Evolutionary conservation across 805 yeast genomes (phyloP), one percentile per base, ranked within the genome.

Genomic region (Phaffomyces thermotolerans): DNA sequence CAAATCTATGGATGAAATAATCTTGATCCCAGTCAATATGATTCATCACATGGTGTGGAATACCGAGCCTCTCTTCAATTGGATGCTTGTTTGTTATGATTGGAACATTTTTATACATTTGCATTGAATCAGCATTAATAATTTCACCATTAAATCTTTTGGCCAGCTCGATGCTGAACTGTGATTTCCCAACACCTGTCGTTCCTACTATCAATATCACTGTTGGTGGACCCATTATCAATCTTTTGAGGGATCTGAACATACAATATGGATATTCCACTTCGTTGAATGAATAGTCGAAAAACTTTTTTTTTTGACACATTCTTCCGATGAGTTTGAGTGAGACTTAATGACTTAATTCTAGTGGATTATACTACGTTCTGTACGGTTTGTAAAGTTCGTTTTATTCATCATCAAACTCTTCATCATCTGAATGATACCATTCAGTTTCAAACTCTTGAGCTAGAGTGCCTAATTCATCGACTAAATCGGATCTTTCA

Each of bases 61-160:
- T 58, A 0, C 88, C 91, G 6, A 72, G 68, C 32, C 96, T 68
- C 51, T 91, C 96, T 0, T 66, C 68, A 1, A 83, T 47, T 0
- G 99, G 98, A 54, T 93, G 98, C 56, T 93, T 93, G 57, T 93
- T 93, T 14, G 99, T 86, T 47, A 93, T 87, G 10, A 78, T 76
- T 13, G 84, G 87, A 1, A 79, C 65, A 0, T 77, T 81, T 34
- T 69, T 65, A 62, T 93, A 93, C 71, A 93, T 84, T 63, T 93
- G 99, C 97, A 93, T 90, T 1, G 98, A 88, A 60, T 93, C 99
- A 0, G 95, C 96, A 63, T 93, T 93, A 50, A 93, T 84, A 50
- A 93, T 72, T 58, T 93, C 98, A 18, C 98, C 98, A 57, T 81
- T 75, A 41, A 84, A 73, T 24, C 72, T 72, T 52, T 76, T 71